These are phyloP conservation scores for Leccinum uliginosum DNA, from an alignment of 768 basidiomycete species.

Conservation along the genomic window DNA sequence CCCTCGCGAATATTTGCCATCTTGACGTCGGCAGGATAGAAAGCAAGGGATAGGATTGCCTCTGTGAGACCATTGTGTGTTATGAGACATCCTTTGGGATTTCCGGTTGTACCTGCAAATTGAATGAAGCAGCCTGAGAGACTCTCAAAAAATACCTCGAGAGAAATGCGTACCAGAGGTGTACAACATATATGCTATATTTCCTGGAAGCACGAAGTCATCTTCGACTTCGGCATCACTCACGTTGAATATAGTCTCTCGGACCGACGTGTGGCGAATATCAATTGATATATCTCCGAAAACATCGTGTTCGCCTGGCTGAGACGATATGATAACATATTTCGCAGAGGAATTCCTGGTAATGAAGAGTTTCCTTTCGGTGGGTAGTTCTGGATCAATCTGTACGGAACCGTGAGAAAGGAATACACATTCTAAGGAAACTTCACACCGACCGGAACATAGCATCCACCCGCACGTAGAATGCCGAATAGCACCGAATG, in stretches of 20 bases:
- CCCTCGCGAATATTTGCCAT: conserved; percentile 26
- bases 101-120: conserved; percentile 42
- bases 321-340: conserved; percentile 37
- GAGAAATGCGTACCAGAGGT: conserved; percentile 38
- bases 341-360: conserved; percentile 38
- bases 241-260: conserved; percentile 27
- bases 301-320: not conserved
- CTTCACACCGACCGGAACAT: conserved; percentile 40
- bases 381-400: conserved; percentile 49
- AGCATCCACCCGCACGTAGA: conserved; percentile 46
- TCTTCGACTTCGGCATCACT: conserved; percentile 22
- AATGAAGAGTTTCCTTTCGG: conserved; percentile 43
- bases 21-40: conserved; percentile 18
- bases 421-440: conserved; percentile 8
- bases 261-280: conserved; percentile 18
- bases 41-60: conserved; percentile 29
- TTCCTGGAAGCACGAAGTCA: conserved; percentile 26
- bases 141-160: not conserved
- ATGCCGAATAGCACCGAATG: conserved; percentile 42
- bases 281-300: conserved; percentile 23
- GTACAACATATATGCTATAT: conserved; percentile 44
- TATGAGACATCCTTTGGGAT: conserved; percentile 47
- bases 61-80: conserved; percentile 32
- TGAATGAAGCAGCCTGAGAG: conserved; percentile 13
- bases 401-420: conserved; percentile 15